These are phyloP conservation scores for Blumeria graminis DNA, from an alignment of 2,329 filamentous ascomycete species.

Conservation along the genomic window DNA sequence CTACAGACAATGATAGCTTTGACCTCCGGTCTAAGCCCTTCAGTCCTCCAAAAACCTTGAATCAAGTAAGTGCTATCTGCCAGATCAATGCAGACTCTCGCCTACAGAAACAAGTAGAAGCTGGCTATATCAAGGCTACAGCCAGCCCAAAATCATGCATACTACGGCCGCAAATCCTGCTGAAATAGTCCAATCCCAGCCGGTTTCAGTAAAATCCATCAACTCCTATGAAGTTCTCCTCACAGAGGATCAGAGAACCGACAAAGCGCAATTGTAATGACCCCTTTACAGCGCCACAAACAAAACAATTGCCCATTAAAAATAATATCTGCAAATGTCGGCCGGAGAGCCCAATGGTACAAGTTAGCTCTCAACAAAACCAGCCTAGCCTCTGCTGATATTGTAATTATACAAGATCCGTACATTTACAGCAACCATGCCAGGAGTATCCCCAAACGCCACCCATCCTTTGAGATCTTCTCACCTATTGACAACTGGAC, in stretches of 20 bases:
- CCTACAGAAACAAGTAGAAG: neutral
- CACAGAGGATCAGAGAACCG: neutral
- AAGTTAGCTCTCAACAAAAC: neutral
- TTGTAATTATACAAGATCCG: neutral
- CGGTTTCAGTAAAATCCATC: no score
- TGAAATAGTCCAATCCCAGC: neutral
- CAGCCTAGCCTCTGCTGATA: neutral
- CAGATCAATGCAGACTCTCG: neutral
- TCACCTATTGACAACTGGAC: neutral
- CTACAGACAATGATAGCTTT: neutral
- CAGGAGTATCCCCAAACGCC: neutral
- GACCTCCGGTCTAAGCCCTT: neutral
- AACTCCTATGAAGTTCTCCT: neutral
- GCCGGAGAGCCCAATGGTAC: neutral
- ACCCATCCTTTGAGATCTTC: neutral
- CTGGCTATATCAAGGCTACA: no score
- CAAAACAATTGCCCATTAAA: neutral
- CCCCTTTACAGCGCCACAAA: no score
- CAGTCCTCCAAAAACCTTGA: neutral
- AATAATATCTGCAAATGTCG: neutral
- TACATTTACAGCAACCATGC: neutral
- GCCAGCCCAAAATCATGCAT: no score
- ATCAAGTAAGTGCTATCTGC: neutral
- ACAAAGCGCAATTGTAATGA: neutral
- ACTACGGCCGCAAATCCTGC: neutral